A percentile compares a stretch with the other conserved stretches of the same genome.
These are phyloP conservation scores for Cercospora citrullina DNA, from an alignment of 2,329 filamentous ascomycete species.

Conservation along the genomic window DNA sequence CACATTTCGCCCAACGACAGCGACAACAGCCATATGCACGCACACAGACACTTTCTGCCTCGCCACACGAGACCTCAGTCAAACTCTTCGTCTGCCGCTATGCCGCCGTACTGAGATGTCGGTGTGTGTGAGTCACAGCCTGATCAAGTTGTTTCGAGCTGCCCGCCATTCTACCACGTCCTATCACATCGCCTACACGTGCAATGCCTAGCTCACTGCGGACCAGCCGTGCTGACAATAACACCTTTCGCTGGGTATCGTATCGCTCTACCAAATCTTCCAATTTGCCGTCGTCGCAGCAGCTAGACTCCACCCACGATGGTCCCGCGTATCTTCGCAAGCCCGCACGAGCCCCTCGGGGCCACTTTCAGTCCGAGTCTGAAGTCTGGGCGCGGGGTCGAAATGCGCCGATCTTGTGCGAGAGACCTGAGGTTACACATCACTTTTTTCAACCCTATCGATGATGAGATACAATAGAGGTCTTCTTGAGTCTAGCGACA, in stretches of 20 bases:
- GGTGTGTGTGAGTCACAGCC: not conserved
- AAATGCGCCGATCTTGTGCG: not conserved
- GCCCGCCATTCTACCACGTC: not conserved
- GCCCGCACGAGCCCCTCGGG: not conserved
- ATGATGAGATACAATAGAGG: not conserved
- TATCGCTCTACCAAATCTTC: not conserved
- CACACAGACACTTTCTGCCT: not conserved
- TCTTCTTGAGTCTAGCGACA: not conserved
- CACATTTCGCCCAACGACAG: not conserved
- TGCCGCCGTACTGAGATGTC: not conserved
- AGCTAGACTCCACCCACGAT: not conserved
- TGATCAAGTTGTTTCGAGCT: not conserved
- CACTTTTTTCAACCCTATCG: not conserved
- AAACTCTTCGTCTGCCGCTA: not conserved
- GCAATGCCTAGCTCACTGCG: not conserved
- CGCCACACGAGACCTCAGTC: not conserved
- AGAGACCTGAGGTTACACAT: not conserved
- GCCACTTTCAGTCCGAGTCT: not conserved
- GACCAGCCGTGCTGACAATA: not conserved
- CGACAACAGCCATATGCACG: not conserved
- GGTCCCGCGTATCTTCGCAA: not conserved
- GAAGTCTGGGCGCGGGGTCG: not conserved
- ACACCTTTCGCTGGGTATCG: not conserved
- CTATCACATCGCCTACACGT: not conserved
- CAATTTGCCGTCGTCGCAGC: not conserved